Percentiles rank a stretch among this genome's conserved stretches.
phyloP scores from a whole-genome alignment of 2,329 filamentous ascomycete species.

The Calonectria naviculata region DNA sequence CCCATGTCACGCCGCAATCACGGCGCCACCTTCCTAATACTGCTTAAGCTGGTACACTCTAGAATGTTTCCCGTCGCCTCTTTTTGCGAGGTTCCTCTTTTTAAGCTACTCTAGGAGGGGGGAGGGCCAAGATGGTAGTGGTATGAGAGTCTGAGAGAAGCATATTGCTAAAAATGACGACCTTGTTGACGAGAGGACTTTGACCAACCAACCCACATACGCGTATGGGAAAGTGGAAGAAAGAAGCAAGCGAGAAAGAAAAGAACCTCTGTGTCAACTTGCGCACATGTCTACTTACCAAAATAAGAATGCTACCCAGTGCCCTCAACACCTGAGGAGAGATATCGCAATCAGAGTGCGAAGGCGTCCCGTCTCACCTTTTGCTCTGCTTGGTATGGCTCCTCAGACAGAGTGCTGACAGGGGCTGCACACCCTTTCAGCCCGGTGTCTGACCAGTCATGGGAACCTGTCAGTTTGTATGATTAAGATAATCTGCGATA shows the following conservation, averaged over 20 bases:
- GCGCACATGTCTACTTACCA: not conserved
- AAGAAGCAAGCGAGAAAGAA: no score
- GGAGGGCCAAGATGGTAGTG: not conserved
- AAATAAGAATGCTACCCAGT: not conserved
- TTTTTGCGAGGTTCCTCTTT: slow-evolving; percentile 9
- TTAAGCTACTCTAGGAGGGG: slow-evolving; percentile 4
- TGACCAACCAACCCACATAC: not conserved
- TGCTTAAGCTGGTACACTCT: slow-evolving; percentile 22
- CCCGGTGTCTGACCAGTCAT: not conserved
- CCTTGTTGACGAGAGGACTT: not conserved
- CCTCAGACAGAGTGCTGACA: not conserved
- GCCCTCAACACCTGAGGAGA: not conserved
- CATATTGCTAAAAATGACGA: not conserved
- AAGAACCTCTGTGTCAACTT: not conserved
- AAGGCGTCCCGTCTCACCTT: not conserved
- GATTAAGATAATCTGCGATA: not conserved
- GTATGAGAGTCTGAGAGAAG: not conserved
- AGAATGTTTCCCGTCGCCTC: slow-evolving; percentile 13
- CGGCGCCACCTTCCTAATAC: slow-evolving; percentile 37
- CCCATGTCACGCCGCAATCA: not conserved
- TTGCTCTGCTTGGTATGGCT: not conserved
- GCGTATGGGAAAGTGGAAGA: not conserved
- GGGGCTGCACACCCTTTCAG: slow-evolving; percentile 2
- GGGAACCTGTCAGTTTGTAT: not conserved
- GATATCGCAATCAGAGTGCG: not conserved